Evolutionary conservation across 1,139 yeast genomes (phyloP), one percentile per base, ranked within the genome.

Genomic region (Debaryomycetaceae sp.): DNA sequence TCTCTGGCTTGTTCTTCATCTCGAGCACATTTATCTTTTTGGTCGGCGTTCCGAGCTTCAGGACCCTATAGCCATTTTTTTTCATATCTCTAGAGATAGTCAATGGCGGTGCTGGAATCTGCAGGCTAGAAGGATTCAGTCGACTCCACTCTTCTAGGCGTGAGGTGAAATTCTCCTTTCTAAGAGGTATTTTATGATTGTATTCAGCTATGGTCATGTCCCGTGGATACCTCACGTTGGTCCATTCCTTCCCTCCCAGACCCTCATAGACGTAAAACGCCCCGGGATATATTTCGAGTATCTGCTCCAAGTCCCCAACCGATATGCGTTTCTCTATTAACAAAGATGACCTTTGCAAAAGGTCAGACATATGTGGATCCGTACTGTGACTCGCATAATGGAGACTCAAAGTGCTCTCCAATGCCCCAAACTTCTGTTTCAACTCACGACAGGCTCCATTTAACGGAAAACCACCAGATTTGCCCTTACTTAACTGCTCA

Each of bases 81-180:
- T 22, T 17, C 38, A 13, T 2, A 13, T 14, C 7, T 14, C 17
- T 14, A 22, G 41, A 27, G 11, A 27, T 7, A 7, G 31, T 11
- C 8, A 27, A 11, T 3, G 31, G 31, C 4, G 8, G 8, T 11
- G 31, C 31, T 8, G 31, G 31, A 4, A 42, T 38, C 40, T 4
- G 47, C 47, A 38, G 17, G 20, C 45, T 35, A 8, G 48, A 41
- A 11, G 45, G 50, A 37, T 78, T 75, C 1, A 56, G 54, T 52
- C 83, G 69, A 4, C 86, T 74, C 53, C 82, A 84, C n/a, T 67
- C 56, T 31, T 89, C 83, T 44, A 89, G 75, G 22, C 75, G 74
- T 34, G 80, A 76, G 9, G 86, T 73, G 49, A 81, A 78, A 40
- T 76, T 70, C 20, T 72, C 69, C 53, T 87, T 84, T 59, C 85